phyloP scores from a whole-genome alignment of 169 alveolate genomes.

The Plasmodium malariae region DNA sequence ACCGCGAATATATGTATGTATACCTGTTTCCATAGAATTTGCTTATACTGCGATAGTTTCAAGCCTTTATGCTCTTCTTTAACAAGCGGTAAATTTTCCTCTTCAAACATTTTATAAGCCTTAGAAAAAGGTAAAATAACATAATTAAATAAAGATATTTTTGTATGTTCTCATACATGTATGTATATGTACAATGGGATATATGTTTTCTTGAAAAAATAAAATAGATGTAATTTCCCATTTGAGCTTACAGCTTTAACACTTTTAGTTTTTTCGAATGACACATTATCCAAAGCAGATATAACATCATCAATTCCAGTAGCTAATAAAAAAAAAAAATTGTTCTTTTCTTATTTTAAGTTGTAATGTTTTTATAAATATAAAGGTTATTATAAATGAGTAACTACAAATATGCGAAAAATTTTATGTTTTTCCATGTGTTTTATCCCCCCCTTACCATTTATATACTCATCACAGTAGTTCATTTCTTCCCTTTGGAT shows the following conservation, averaged over 20 bases:
- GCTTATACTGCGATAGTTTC: constrained; percentile 85
- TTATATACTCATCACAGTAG: constrained; percentile 52
- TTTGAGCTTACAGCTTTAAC: constrained; percentile 71
- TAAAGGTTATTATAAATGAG: background rate
- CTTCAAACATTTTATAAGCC: constrained; percentile 85
- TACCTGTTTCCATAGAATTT: constrained; percentile 85
- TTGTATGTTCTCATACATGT: too few species aligned
- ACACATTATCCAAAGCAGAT: constrained; percentile 46
- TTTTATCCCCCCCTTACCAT: constrained; percentile 36
- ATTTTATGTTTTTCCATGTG: background rate
- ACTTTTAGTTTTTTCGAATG: constrained; percentile 72
- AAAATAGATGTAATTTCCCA: too few species aligned
- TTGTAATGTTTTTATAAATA: background rate
- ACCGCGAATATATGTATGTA: background rate
- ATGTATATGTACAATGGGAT: background rate
- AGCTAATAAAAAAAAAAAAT: constrained; percentile 23
- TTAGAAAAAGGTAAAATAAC: background rate
- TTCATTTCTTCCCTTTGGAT: constrained; percentile 34
- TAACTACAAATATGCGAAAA: background rate
- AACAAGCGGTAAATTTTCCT: constrained; percentile 82
- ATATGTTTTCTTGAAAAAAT: background rate
- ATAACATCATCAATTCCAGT: constrained; percentile 72
- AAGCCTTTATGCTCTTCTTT: constrained; percentile 83
- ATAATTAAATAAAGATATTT: background rate
- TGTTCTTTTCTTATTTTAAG: background rate